Evolutionary conservation across 352 stramenopile genomes (phyloP).

Genomic region (Pythium periplocum): DNA sequence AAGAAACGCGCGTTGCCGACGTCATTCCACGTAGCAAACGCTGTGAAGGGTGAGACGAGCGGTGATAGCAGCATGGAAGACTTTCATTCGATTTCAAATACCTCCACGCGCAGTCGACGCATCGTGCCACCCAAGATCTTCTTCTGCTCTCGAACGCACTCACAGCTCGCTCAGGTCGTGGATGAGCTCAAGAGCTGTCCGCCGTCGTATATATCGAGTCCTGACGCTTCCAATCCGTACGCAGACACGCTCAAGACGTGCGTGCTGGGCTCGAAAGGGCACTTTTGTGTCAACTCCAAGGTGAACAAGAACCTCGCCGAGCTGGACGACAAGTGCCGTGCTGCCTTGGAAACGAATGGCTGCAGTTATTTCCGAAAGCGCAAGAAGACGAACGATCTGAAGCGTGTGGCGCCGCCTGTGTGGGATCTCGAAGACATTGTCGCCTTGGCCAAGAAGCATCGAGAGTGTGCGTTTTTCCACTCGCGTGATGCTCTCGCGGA

Average conservation of each 20-base stretch:
- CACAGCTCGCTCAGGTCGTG: slow-evolving; percentile 76
- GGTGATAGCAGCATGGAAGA: slow-evolving; percentile 11
- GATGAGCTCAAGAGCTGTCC: slow-evolving; percentile 78
- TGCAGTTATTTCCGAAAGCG: slow-evolving; percentile 58
- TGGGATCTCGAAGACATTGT: slow-evolving; percentile 87
- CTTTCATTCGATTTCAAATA: slow-evolving; percentile 18
- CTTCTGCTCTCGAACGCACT: slow-evolving; percentile 87
- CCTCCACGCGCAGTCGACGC: slow-evolving; percentile 7
- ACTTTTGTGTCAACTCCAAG: slow-evolving; percentile 76
- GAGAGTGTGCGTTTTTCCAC: slow-evolving; percentile 80
- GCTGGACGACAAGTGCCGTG: slow-evolving; percentile 77
- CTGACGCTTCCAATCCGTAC: slow-evolving; percentile 32
- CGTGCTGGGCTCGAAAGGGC: slow-evolving; percentile 71
- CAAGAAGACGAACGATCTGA: slow-evolving; percentile 46
- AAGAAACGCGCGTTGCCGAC: slow-evolving; percentile 17
- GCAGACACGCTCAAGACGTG: slow-evolving; percentile 57
- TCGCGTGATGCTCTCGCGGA: slow-evolving; percentile 37
- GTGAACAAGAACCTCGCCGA: slow-evolving; percentile 51
- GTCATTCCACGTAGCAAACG: slow-evolving; percentile 18
- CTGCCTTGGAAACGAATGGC: slow-evolving; percentile 39
- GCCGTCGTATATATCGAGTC: slow-evolving; percentile 44
- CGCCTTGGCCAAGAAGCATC: slow-evolving; percentile 58
- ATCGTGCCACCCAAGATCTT: slow-evolving; percentile 65
- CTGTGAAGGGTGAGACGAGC: neutral
- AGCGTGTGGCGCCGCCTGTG: slow-evolving; percentile 41